Evolutionary conservation across 306 rosid genomes (phyloP), one percentile per base, ranked within the genome.

Genomic region (Crataegus laevigata): DNA sequence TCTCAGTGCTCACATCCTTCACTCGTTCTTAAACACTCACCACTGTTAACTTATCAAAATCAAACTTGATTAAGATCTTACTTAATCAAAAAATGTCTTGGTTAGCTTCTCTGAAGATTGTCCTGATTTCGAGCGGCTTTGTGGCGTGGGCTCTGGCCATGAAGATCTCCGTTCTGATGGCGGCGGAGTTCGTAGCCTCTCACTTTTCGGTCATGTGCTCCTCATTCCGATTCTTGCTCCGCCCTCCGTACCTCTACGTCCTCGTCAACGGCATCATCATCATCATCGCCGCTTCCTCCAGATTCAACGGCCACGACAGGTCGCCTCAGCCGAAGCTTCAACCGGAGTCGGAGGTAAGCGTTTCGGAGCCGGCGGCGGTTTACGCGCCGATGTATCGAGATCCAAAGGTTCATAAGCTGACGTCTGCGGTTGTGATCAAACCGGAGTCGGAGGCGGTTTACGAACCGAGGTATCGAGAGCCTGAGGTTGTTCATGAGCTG

Each of bases 211-310:
- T 80, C 69, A 17, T 83, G 6, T 88, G 90, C 87, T 76, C 7
- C 78, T 77, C 83, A 71, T 47, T 86, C 36, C 76, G 75, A 55
- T 51, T 87, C 19, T 92, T 89, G 80, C 80, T 92, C 83, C 71
- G 81, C 21, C 99, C 97, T 60, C 99, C 93, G 2, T 94, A 86
- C 63, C 75, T 94, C 65, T 92, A 70, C 72, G 6, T 94, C 38
- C 38, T 89, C 60, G 26, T 92, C 83, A 92, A 94, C 86, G 84
- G 76, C 64, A 94, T 94, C 88, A 94, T 94, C 82, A 81, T 94
- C 81, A 69, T 77, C 84, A 90, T 94, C 75, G 84, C 72, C 13
- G 93, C 81, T 50, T 85, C 92, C 65, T 87, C 92, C n/a, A 76
- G 84, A 26, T 84, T 89, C 18, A 68, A 28, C 19, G 65, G 52